phyloP scores from a whole-genome alignment of 176 grass and related monocot genomes.

The Dendrocalamus sinicus region DNA sequence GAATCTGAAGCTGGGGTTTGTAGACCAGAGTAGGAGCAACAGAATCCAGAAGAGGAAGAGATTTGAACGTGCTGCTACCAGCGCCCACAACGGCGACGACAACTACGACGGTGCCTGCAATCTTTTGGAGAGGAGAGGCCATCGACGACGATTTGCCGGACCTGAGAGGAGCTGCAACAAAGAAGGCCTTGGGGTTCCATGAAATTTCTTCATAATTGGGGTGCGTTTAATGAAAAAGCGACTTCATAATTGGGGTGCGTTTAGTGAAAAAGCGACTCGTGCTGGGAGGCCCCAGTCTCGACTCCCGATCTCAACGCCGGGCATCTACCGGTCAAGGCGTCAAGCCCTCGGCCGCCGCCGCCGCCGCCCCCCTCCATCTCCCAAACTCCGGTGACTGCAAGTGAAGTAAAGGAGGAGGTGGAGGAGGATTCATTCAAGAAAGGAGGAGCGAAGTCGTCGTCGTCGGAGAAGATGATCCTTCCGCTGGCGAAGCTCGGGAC shows the following conservation, averaged over 20 bases:
- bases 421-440: not conserved
- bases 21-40: too few relatives aligned
- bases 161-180: too few relatives aligned
- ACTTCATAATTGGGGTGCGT: not conserved
- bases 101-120: too few relatives aligned
- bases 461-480: constrained; percentile 59
- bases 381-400: too few relatives aligned
- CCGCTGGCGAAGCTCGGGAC: constrained; percentile 73
- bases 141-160: too few relatives aligned
- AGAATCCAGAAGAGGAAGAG: too few relatives aligned
- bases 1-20: too few relatives aligned
- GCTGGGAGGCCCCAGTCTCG: not conserved
- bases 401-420: not conserved
- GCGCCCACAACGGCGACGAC: too few relatives aligned
- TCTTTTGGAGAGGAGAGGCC: too few relatives aligned
- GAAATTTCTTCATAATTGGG: too few relatives aligned
- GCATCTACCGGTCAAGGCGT: not conserved
- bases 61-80: too few relatives aligned
- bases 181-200: too few relatives aligned
- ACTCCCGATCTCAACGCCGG: constrained; percentile 25
- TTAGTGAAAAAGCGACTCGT: not conserved
- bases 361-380: not conserved
- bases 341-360: not conserved
- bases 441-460: not conserved
- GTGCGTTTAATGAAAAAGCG: not conserved